Base-by-base conservation (phyloP, 306 rosid genomes). In the Quercus variabilis region DNA sequence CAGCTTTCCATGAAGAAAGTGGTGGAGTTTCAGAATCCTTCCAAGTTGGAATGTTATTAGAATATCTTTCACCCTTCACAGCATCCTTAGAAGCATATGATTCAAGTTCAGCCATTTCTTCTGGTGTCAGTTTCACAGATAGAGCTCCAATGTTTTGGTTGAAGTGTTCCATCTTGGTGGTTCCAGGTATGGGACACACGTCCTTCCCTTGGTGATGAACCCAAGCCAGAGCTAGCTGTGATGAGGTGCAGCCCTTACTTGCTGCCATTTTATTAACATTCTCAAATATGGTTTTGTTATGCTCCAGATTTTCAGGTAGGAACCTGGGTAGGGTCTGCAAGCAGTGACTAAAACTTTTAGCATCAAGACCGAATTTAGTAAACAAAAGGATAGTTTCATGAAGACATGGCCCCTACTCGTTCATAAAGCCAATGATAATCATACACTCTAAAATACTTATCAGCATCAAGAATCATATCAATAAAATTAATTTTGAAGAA, bases 161-260 rank as follows among this genome's bases (percentile, higher is more conserved):
- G 0, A 94, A 73, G 83, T 91, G 89, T 77, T 80, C 85, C 13
- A 86, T 74, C 80, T 91, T 90, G 5, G 98, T 93, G 43, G 98
- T 93, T 86, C 98, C 97, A 0, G 98, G 98, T 18, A 89, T 91
- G 0, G 93, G 92, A 43, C 89, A 85, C 68, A 89, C 92, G 5
- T 89, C 93, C 1, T 82, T 87, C 33, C 96, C 93, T 68, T 91
- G 91, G 75, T 91, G 92, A 33, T 86, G 94, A 82, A 90, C 82
- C 94, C 91, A 91, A 1, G 93, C 91, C 71, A 89, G 35, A 15
- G 91, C 92, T 43, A 88, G 88, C 69, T 89, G 93, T 21, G 97
- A 43, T 1, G 92, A 75, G 19, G 92, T 88, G 81, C 93, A 91
- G 6, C 87, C 92, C 51, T 89, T 91, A 79, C 78, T 86, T 67